Percentiles rank a stretch among this genome's conserved stretches.
phyloP scores from a whole-genome alignment of 2,329 filamentous ascomycete species.

The Corinectria fuckeliana region DNA sequence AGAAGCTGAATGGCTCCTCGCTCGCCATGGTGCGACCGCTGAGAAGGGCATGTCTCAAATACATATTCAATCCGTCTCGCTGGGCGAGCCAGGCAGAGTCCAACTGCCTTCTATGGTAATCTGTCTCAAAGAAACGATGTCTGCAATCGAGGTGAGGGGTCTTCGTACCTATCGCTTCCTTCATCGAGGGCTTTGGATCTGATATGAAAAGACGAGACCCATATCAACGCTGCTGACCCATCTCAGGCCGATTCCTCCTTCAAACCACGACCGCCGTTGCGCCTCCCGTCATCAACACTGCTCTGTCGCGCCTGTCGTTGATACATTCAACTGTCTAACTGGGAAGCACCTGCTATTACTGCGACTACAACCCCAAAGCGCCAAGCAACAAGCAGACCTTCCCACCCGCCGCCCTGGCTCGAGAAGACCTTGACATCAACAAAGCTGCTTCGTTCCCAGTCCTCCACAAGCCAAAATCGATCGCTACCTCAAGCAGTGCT shows the following conservation, averaged over 20 bases:
- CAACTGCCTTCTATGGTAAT: constrained; percentile 23
- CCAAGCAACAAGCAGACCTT: not conserved
- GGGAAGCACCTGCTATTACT: not conserved
- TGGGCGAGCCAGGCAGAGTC: constrained; percentile 26
- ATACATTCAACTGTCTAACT: not conserved
- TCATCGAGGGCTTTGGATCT: constrained; percentile 6
- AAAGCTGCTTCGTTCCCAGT: not conserved
- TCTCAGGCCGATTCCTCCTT: not conserved
- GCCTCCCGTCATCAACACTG: not conserved
- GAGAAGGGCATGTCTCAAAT: constrained; percentile 40
- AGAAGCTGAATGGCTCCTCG: constrained; percentile 29
- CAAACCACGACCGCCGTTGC: not conserved
- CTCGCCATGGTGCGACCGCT: constrained; percentile 35
- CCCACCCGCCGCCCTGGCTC: not conserved
- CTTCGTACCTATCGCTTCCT: constrained; percentile 1
- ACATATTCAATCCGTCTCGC: constrained; percentile 37
- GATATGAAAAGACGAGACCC: constrained; percentile 27
- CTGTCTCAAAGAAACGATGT: constrained; percentile 39
- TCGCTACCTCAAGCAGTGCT: not conserved
- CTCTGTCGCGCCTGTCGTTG: not conserved
- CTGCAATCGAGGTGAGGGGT: constrained; percentile 10
- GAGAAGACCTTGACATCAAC: not conserved
- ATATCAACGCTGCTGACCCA: not conserved
- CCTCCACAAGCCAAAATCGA: not conserved
- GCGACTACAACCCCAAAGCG: not conserved